Percentiles rank a stretch among this genome's conserved stretches.
Evolutionary conservation across 176 grass and related monocot species (phyloP).

Genomic region (Guadua angustifolia): DNA sequence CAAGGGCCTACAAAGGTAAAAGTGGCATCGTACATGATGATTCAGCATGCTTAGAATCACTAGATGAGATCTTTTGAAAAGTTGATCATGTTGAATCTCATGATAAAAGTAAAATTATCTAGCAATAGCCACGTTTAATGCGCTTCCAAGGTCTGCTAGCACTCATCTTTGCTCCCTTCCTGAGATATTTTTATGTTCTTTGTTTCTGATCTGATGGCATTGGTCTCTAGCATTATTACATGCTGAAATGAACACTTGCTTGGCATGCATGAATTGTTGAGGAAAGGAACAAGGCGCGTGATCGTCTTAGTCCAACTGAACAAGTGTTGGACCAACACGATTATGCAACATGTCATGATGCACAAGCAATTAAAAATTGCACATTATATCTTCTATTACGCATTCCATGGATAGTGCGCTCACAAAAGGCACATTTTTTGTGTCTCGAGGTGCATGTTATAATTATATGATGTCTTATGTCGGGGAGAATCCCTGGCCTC

Average conservation of each 20-base stretch:
- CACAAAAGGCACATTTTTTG: constrained; percentile 49
- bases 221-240: constrained; percentile 5
- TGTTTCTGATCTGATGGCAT: not conserved
- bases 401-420: not conserved
- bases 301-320: not conserved
- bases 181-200: not conserved
- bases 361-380: not conserved
- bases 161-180: not conserved
- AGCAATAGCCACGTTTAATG: not conserved
- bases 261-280: not conserved
- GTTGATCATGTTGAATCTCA: constrained; percentile 28
- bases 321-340: not conserved
- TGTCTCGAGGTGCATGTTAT: constrained; percentile 53
- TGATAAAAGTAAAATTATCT: constrained; percentile 16
- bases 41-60: constrained; percentile 41
- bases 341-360: constrained; percentile 29
- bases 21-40: constrained; percentile 46
- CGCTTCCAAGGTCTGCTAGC: constrained; percentile 19
- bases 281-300: not conserved
- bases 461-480: too few relatives aligned
- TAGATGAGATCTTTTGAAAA: constrained; percentile 37
- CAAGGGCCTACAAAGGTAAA: constrained; percentile 45
- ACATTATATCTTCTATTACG: not conserved
- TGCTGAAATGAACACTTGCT: not conserved
- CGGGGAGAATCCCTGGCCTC: too few relatives aligned